These are phyloP conservation scores for Geosmithia morbida DNA, from an alignment of 2,329 filamentous ascomycete genomes.

Conservation along the genomic window DNA sequence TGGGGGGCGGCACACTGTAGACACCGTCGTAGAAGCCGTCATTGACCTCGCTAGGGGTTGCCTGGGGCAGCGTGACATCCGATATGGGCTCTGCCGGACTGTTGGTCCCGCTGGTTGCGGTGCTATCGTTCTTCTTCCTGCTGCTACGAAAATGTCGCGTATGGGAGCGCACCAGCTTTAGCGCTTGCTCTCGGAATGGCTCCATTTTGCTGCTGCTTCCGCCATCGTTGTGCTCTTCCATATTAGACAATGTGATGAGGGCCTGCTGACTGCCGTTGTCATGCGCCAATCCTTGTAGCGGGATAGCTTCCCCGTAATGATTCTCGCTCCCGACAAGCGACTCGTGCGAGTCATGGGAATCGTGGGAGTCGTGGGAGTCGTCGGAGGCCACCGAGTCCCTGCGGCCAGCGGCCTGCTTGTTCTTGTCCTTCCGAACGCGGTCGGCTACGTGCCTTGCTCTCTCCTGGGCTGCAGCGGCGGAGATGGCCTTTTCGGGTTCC, in stretches of 20 bases:
- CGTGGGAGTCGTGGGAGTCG: background rate
- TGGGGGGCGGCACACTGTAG: constrained; percentile 22
- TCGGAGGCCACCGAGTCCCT: background rate
- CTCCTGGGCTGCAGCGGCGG: constrained; percentile 27
- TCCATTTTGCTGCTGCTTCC: background rate
- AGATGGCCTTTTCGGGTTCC: constrained; percentile 10
- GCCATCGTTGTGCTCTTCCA: background rate
- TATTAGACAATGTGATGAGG: background rate
- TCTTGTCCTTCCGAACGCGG: constrained; percentile 11
- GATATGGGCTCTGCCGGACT: background rate
- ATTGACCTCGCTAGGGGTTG: constrained; percentile 16
- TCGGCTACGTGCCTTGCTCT: constrained; percentile 26
- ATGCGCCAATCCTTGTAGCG: background rate
- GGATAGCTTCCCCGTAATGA: background rate
- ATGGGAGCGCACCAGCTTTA: constrained; percentile 27
- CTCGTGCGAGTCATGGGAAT: background rate
- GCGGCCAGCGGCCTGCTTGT: constrained; percentile 2
- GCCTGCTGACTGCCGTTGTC: background rate
- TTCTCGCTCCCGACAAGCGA: background rate
- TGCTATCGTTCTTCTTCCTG: constrained; percentile 1
- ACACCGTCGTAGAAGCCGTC: constrained; percentile 25
- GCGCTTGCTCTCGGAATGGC: constrained; percentile 17
- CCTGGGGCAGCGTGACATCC: background rate
- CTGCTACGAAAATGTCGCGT: constrained; percentile 11
- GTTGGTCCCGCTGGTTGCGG: background rate